A percentile compares a stretch with the other conserved stretches of the same genome.
phyloP scores from a whole-genome alignment of 164 flowering plant genomes.

The Stephania cephalantha region DNA sequence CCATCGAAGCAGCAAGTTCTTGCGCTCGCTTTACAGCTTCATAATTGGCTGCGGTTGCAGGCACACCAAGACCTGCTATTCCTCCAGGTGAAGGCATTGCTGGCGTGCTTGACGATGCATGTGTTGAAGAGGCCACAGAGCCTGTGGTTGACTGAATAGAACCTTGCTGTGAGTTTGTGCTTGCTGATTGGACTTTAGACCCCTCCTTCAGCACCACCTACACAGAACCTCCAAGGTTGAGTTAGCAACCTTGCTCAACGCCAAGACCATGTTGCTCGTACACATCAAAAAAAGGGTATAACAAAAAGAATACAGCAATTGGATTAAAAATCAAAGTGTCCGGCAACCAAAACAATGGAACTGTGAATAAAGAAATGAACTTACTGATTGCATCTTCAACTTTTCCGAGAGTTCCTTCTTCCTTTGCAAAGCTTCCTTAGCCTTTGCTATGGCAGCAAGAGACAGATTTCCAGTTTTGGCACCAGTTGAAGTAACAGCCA shows the following conservation, averaged over 20 bases:
- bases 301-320: not conserved
- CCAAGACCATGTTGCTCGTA: constrained; percentile 8
- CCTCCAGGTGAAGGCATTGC: constrained; percentile 30
- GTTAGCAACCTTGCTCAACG: constrained; percentile 55
- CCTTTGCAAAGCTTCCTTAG: constrained; percentile 83
- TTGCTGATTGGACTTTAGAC: constrained; percentile 22
- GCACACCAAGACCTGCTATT: constrained; percentile 35
- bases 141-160: constrained; percentile 15
- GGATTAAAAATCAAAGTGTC: not conserved
- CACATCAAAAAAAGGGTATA: not conserved
- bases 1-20: constrained; percentile 98
- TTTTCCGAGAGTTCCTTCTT: constrained; percentile 82
- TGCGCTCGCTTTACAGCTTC: constrained; percentile 97
- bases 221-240: constrained; percentile 30
- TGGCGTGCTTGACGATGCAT: constrained; percentile 22
- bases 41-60: constrained; percentile 38
- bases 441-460: constrained; percentile 90
- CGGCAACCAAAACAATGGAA: not conserved
- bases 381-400: constrained; percentile 71
- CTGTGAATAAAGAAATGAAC: constrained; percentile 11
- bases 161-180: constrained; percentile 20
- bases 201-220: constrained; percentile 29
- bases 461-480: constrained; percentile 76
- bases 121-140: constrained; percentile 18
- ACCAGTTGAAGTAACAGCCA: constrained; percentile 63